phyloP scores from a whole-genome alignment of 208 protist species.

The Trichomonas gallinae region DNA sequence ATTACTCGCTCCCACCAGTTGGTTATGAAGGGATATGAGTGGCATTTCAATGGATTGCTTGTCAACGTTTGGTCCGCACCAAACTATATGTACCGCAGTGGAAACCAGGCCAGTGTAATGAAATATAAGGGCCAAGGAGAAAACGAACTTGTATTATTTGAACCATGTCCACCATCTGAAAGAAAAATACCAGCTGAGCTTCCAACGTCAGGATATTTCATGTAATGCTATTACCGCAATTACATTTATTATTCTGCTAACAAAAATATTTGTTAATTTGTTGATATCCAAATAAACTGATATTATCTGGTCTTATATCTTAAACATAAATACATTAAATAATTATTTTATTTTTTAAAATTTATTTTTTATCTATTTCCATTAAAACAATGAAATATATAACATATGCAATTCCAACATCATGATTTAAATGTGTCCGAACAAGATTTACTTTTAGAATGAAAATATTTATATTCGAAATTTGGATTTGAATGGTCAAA shows the following conservation, averaged over 20 bases:
- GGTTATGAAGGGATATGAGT: constrained; percentile 54
- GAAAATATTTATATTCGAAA: too few relatives aligned
- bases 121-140: constrained; percentile 70
- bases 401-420: too few relatives aligned
- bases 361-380: not conserved
- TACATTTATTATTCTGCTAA: not conserved
- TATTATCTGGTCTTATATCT: not conserved
- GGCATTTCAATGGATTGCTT: constrained; percentile 47
- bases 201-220: not conserved
- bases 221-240: not conserved
- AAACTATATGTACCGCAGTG: constrained; percentile 52
- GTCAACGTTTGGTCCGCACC: constrained; percentile 53
- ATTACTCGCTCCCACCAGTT: constrained; percentile 56
- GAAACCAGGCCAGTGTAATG: constrained; percentile 45
- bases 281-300: not conserved
- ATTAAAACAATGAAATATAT: too few relatives aligned
- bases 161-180: not conserved
- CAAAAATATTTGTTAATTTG: not conserved
- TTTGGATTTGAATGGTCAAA: too few relatives aligned
- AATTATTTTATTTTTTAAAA: not conserved
- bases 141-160: not conserved
- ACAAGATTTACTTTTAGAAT: too few relatives aligned
- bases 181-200: not conserved
- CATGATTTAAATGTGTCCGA: too few relatives aligned
- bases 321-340: not conserved